phyloP scores from a whole-genome alignment of 2,329 filamentous ascomycete species.

The Fusarium poae region DNA sequence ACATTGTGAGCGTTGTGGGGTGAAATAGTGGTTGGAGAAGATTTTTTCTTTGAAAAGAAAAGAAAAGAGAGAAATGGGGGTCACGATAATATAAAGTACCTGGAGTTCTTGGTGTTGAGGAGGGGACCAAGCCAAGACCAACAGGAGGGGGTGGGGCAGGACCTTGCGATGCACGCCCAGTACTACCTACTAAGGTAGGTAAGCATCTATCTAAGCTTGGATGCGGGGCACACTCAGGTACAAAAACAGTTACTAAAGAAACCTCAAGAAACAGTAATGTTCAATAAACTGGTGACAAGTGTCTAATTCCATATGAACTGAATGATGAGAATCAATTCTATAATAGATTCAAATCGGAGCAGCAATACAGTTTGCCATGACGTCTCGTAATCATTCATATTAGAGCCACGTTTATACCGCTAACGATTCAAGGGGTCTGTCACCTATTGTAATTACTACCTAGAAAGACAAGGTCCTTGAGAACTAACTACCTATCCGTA shows the following conservation, averaged over 20 bases:
- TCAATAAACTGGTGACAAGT: neutral
- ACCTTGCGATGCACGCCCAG: constrained; percentile 7
- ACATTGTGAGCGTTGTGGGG: constrained; percentile 55
- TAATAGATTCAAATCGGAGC: neutral
- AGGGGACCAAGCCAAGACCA: constrained; percentile 24
- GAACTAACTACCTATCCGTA: too few species aligned
- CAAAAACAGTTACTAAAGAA: neutral
- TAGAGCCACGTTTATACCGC: constrained; percentile 25
- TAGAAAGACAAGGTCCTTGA: neutral
- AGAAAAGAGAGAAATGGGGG: constrained; percentile 3
- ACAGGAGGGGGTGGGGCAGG: constrained; percentile 27
- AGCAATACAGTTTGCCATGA: neutral
- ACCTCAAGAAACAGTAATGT: neutral
- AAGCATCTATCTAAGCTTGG: neutral
- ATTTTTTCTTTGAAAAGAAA: too few species aligned
- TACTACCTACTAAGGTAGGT: neutral
- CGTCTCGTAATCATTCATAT: neutral
- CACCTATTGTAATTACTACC: constrained; percentile 1
- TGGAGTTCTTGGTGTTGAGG: constrained; percentile 33
- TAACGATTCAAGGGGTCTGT: constrained; percentile 11
- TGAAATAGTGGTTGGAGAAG: constrained; percentile 6
- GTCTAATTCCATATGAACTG: neutral
- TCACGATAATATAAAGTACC: constrained; percentile 27
- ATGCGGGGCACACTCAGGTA: constrained; percentile 34
- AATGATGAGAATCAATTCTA: neutral